A percentile compares a stretch with the other conserved stretches of the same genome.
Conservation (phyloP, 2,329 filamentous ascomycete species). For the Botrytis hyacinthi region DNA sequence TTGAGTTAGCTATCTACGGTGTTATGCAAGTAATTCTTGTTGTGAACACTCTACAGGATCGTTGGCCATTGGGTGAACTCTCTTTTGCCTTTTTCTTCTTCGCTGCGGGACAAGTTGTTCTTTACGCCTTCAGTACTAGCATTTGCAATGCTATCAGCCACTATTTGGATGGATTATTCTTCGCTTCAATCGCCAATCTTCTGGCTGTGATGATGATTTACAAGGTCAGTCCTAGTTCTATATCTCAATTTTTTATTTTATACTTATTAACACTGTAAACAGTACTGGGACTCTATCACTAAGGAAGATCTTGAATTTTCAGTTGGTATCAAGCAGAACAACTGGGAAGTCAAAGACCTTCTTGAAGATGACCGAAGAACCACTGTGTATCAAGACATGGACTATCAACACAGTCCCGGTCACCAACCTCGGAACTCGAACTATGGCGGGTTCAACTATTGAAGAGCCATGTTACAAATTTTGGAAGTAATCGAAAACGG, state of each 20-base stretch:
- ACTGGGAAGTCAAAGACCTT: slow-evolving; percentile 97
- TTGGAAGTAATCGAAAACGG: not conserved
- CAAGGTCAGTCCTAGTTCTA: slow-evolving; percentile 60
- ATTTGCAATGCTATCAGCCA: slow-evolving; percentile 85
- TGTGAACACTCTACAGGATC: slow-evolving; percentile 83
- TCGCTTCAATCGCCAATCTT: slow-evolving; percentile 90
- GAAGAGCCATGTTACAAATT: not conserved
- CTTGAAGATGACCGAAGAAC: slow-evolving; percentile 38
- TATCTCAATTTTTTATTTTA: not conserved
- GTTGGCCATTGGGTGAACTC: slow-evolving; percentile 93
- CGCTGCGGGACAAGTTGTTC: slow-evolving; percentile 82
- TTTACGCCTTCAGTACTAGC: slow-evolving; percentile 83
- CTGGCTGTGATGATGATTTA: slow-evolving; percentile 99
- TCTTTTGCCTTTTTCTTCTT: slow-evolving; percentile 89
- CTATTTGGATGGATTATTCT: slow-evolving; percentile 92
- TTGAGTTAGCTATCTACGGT: slow-evolving; percentile 82
- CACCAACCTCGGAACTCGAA: slow-evolving; percentile 35
- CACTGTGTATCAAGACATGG: slow-evolving; percentile 38
- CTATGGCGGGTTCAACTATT: slow-evolving; percentile 38
- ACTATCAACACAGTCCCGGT: slow-evolving; percentile 31
- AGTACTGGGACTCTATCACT: slow-evolving; percentile 99
- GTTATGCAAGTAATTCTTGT: slow-evolving; percentile 87
- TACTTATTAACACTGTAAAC: slow-evolving; percentile 15
- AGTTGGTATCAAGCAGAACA: slow-evolving; percentile 90
- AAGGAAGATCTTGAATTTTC: slow-evolving; percentile 98